Percentiles rank a stretch among this genome's conserved stretches.
phyloP scores from a whole-genome alignment of 306 rosid genomes.

The Rosa multiflora region DNA sequence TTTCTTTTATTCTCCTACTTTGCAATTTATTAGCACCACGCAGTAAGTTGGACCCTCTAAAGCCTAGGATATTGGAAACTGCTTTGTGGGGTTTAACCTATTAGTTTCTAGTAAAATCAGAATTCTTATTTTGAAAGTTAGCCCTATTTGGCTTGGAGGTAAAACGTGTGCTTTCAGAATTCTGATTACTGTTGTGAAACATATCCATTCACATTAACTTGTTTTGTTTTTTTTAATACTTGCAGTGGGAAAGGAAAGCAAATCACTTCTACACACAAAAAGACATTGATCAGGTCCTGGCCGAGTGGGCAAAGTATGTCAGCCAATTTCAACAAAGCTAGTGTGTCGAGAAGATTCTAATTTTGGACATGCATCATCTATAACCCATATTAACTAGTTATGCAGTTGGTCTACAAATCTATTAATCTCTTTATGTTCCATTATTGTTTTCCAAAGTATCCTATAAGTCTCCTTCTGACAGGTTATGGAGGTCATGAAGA shows the following conservation, averaged over 20 bases:
- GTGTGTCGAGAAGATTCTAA: accelerated
- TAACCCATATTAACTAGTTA: no score
- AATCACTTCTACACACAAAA: no score
- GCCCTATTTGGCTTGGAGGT: neutral
- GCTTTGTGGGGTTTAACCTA: neutral
- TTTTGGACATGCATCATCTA: accelerated
- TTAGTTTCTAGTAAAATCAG: neutral
- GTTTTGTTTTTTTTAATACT: no score
- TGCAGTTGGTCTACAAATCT: no score
- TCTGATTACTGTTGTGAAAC: neutral
- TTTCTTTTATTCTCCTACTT: slow-evolving; percentile 8
- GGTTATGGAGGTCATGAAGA: no score
- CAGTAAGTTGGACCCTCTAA: neutral
- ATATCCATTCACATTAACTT: neutral
- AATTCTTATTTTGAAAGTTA: neutral
- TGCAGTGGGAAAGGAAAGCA: no score
- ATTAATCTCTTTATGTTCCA: no score
- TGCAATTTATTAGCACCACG: neutral
- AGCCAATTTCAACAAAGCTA: no score
- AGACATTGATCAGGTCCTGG: no score
- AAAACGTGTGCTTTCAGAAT: neutral
- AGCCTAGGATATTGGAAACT: neutral
- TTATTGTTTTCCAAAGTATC: no score
- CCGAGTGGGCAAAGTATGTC: no score
- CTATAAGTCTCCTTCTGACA: no score